These are phyloP conservation scores for Fonsecaea erecta DNA, from an alignment of 2,329 filamentous ascomycete species.

Conservation along the genomic window DNA sequence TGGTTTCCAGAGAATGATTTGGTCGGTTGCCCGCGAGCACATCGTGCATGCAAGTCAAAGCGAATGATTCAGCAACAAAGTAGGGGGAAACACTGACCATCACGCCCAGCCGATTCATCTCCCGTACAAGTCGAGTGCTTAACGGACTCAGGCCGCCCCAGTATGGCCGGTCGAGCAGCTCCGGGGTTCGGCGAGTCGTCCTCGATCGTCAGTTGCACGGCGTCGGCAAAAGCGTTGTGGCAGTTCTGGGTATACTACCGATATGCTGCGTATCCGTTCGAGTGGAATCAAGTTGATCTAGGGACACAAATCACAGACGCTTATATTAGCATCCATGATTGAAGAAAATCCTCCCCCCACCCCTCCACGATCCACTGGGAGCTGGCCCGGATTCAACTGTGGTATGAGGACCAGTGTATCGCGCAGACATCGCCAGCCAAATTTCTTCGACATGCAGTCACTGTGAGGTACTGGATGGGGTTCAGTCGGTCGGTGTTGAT, in stretches of 20 bases:
- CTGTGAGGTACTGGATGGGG: constrained; percentile 92
- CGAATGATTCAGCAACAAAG: neutral
- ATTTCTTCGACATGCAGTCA: constrained; percentile 93
- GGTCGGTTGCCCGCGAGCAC: constrained; percentile 59
- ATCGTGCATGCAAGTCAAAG: constrained; percentile 66
- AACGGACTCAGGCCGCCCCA: constrained; percentile 70
- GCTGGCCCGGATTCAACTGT: no score
- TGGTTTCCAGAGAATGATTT: constrained; percentile 19
- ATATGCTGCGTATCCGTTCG: no score
- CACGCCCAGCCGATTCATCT: constrained; percentile 95
- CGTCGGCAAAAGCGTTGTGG: constrained; percentile 86
- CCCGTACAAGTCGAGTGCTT: constrained; percentile 70
- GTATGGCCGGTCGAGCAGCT: constrained; percentile 43
- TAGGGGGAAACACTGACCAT: constrained; percentile 53
- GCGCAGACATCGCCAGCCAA: constrained; percentile 96
- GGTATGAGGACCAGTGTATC: no score
- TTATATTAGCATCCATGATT: no score
- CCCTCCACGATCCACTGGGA: no score
- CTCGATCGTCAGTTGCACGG: constrained; percentile 64
- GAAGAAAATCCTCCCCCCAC: no score
- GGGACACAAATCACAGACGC: no score
- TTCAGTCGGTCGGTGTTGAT: constrained; percentile 98
- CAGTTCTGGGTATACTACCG: constrained; percentile 97
- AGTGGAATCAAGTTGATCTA: no score
- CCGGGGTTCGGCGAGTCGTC: constrained; percentile 29